Conservation (phyloP, 2,329 filamentous ascomycete species). For the Pleomassaria siparia region DNA sequence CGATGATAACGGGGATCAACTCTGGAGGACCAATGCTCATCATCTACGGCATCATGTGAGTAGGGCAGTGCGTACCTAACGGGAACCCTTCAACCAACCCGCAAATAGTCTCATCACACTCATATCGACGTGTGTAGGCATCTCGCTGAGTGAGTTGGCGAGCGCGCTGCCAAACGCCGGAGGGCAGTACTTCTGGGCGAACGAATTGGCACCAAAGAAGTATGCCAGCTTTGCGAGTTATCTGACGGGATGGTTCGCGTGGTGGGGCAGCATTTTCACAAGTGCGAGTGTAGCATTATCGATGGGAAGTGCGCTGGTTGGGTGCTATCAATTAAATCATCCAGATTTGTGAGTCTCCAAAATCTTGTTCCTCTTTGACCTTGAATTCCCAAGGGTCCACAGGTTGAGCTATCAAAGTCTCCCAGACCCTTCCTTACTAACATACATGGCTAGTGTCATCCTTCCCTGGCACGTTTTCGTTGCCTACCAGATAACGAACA, state of each 20-base stretch:
- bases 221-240: slow-evolving; percentile 51
- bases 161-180: slow-evolving; percentile 55
- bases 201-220: slow-evolving; percentile 49
- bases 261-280: slow-evolving; percentile 58
- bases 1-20: slow-evolving; percentile 53
- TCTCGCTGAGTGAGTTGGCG: slow-evolving; percentile 51
- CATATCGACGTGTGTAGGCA: slow-evolving; percentile 50
- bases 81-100: no score
- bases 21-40: slow-evolving; percentile 53
- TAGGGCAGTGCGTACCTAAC: no score
- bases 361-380: neutral
- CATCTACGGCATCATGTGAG: slow-evolving; percentile 54
- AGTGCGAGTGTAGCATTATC: slow-evolving; percentile 55
- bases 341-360: slow-evolving; percentile 51
- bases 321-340: slow-evolving; percentile 55
- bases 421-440: slow-evolving; percentile 12
- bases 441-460: slow-evolving; percentile 25
- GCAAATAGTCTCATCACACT: slow-evolving; percentile 50
- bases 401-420: no score
- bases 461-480: slow-evolving; percentile 45
- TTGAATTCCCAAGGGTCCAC: no score
- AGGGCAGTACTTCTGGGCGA: slow-evolving; percentile 56
- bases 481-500: slow-evolving; percentile 51
- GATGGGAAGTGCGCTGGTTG: slow-evolving; percentile 51
- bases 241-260: slow-evolving; percentile 55